These are phyloP conservation scores for Candida frijolesensis DNA, from an alignment of 1,139 yeast genomes.

Conservation along the genomic window DNA sequence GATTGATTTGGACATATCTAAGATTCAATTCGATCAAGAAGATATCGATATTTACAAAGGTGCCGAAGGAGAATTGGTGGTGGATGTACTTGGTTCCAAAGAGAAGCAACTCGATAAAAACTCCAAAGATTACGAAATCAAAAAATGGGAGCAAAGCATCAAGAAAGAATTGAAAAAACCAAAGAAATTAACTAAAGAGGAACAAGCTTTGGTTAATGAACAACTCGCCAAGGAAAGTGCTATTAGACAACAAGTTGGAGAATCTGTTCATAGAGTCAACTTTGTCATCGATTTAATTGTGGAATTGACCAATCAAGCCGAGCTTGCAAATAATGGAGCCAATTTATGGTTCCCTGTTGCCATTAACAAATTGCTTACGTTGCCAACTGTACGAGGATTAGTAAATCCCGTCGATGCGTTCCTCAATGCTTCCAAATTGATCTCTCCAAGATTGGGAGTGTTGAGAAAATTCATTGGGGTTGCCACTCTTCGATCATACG, in stretches of 20 bases:
- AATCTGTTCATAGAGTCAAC: conserved; percentile 36
- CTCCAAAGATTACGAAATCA: conserved; percentile 79
- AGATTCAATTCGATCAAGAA: conserved; percentile 25
- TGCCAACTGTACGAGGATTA: conserved; percentile 28
- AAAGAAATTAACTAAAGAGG: conserved; percentile 75
- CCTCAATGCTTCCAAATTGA: conserved; percentile 43
- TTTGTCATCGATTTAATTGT: conserved; percentile 57
- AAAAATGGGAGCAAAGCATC: conserved; percentile 87
- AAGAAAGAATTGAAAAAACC: conserved; percentile 60
- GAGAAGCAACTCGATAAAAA: conserved; percentile 55
- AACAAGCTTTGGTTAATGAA: conserved; percentile 58
- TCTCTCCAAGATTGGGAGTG: conserved; percentile 52
- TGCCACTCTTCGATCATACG: conserved; percentile 60
- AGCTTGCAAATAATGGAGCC: conserved; percentile 66
- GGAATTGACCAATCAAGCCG: conserved; percentile 54
- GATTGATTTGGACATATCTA: conserved; percentile 42
- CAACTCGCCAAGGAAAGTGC: conserved; percentile 63
- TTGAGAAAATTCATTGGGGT: conserved; percentile 62
- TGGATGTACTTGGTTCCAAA: conserved; percentile 53
- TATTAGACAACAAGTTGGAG: conserved; percentile 51
- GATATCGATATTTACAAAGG: conserved; percentile 65
- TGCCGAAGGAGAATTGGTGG: conserved; percentile 68
- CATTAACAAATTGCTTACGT: conserved; percentile 44
- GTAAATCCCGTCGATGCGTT: conserved; percentile 38
- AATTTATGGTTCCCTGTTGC: conserved; percentile 73